Evolutionary conservation across 208 protist species (phyloP).

Genomic region (Crithidia expoeki): DNA sequence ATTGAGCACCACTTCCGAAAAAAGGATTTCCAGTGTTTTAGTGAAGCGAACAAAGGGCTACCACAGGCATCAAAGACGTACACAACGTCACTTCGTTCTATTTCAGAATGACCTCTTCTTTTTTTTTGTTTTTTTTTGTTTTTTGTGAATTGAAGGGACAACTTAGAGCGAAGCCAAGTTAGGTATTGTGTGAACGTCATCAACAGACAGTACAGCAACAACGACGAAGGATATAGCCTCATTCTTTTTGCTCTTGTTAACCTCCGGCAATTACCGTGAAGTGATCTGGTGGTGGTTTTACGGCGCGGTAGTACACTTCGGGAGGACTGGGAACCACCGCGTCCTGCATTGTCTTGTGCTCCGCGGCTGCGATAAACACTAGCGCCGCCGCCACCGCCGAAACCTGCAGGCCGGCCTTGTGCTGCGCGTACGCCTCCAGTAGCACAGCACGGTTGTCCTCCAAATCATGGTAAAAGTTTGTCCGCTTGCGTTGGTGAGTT

Average conservation of each 20-base stretch:
- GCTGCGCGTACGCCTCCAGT: conserved; percentile 39
- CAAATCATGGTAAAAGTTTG: conserved; percentile 59
- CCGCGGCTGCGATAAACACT: conserved; percentile 60
- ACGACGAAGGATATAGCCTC: neutral
- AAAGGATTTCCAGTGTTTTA: too few species aligned
- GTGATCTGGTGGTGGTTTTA: conserved; percentile 59
- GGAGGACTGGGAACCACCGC: conserved; percentile 46
- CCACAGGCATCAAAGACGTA: too few species aligned
- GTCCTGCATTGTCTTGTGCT: conserved; percentile 47
- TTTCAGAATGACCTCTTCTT: too few species aligned
- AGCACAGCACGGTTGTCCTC: conserved; percentile 52
- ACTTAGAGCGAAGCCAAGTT: too few species aligned
- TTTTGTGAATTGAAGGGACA: too few species aligned
- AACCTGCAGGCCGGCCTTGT: conserved; percentile 56
- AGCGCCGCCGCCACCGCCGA: conserved; percentile 63
- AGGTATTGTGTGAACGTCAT: too few species aligned
- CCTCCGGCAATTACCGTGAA: conserved; percentile 70
- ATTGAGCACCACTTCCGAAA: too few species aligned
- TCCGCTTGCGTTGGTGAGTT: conserved; percentile 46
- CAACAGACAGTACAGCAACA: neutral
- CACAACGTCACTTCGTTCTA: too few species aligned
- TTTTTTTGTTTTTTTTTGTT: too few species aligned
- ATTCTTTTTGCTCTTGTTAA: neutral
- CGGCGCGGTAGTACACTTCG: conserved; percentile 53
- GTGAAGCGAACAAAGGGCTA: too few species aligned